Base-by-base conservation (phyloP, 495 filamentous ascomycete genomes). In the Penicillium longicatenatum region DNA sequence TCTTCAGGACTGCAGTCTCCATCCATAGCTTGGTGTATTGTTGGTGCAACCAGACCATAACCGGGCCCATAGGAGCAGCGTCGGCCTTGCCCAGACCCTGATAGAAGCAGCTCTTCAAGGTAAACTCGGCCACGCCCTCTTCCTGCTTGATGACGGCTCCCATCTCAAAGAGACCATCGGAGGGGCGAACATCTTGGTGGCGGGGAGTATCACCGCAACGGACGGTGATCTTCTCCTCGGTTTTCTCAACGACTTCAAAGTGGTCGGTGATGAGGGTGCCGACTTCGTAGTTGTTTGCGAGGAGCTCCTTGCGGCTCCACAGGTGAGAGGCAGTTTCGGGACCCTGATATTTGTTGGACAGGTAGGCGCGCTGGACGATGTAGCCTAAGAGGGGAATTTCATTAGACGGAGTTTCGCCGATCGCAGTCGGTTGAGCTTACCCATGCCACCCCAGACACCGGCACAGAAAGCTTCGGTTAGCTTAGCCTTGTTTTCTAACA, bases 221-320 rank as follows among this genome's bases (percentile, higher is more conserved):
- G 29, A 90, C 79, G 6, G 82, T 67, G 44, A 90, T 86, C 29
- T 76, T 74, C 24, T 80, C 80, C 8, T 82, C 75, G 17, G 79
- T 83, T 69, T 88, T 86, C 57, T 84, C 82, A 3, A 92, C 71
- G 0, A 92, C 87, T 69, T 92, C 86, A 68, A 92, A 91, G 70
- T 92, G 88, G 65, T 92, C 88, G 24, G 85, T 88, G 62, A 90
- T 82, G 29, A 81, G 67, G 20, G 87, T 87, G 24, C 87, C 87
- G 37, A 80, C 71, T 24, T 85, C 79, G 68, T 88, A 92, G 33
- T 58, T 74, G 29, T 76, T 82, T 17, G 62, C 48, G 20, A 76
- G 63, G 1, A 92, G 77, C 37, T 86, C 82, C 7, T 75, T 65
- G 21, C 67, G 73, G 6, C 77, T 73, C 89, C 89, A 91, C 20